Percentiles rank a stretch among this genome's conserved stretches.
Conservation (phyloP, 768 basidiomycete species). For the Tylopilus subfusipes region DNA sequence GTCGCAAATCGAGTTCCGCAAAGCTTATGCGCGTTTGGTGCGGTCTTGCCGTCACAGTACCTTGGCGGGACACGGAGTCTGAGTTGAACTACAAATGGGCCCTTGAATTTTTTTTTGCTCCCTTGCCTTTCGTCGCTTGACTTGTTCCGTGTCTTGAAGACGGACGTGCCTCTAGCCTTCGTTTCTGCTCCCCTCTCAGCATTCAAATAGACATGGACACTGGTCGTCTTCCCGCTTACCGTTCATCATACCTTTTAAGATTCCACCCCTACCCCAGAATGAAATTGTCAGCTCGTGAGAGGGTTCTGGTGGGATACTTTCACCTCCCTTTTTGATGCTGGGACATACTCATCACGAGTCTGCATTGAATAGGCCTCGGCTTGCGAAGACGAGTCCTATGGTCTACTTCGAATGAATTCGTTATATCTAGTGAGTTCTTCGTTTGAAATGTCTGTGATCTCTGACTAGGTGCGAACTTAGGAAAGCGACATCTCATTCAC, state of each 20-base stretch:
- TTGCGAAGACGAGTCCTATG: neutral
- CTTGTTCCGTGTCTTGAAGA: slow-evolving; percentile 3
- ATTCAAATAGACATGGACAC: slow-evolving; percentile 14
- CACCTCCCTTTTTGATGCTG: slow-evolving; percentile 3
- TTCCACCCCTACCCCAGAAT: slow-evolving; percentile 31
- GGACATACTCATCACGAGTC: slow-evolving; percentile 5
- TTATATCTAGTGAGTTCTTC: slow-evolving; percentile 1
- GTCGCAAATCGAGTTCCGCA: slow-evolving; percentile 18
- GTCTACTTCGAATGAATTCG: neutral
- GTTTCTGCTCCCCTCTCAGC: neutral
- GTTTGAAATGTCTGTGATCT: neutral
- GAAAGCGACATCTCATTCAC: neutral
- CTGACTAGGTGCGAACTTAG: slow-evolving; percentile 10
- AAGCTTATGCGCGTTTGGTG: slow-evolving; percentile 22
- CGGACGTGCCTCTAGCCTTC: neutral
- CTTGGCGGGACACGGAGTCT: slow-evolving; percentile 22
- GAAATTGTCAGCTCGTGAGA: slow-evolving; percentile 23
- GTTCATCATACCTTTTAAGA: slow-evolving; percentile 27
- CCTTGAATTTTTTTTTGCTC: slow-evolving; percentile 1
- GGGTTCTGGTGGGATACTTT: slow-evolving; percentile 18
- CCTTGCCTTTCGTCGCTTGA: neutral
- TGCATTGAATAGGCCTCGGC: slow-evolving; percentile 9
- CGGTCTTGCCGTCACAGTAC: slow-evolving; percentile 25
- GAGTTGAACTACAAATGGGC: slow-evolving; percentile 18
- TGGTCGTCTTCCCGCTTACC: slow-evolving; percentile 20